Conservation (phyloP, 345 rosid genomes). For the Viola odorata region DNA sequence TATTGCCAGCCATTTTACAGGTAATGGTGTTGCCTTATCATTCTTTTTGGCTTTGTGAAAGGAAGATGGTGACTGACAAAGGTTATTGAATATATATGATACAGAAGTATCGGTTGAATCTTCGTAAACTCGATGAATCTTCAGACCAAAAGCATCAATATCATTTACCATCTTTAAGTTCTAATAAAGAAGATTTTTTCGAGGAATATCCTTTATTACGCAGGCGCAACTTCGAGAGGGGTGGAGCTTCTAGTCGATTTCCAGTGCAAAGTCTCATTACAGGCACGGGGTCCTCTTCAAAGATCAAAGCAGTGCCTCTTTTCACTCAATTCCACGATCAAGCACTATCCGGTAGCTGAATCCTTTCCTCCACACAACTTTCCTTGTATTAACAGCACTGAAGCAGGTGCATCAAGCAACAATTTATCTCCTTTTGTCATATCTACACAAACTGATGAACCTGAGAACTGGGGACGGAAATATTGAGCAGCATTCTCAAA, state of each 20-base stretch:
- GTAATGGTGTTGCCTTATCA: constrained; percentile 6
- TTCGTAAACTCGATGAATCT: constrained; percentile 1
- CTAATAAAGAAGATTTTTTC: not conserved
- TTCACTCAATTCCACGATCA: constrained; percentile 6
- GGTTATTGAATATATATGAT: not conserved
- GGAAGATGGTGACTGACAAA: not conserved
- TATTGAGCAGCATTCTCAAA: constrained; percentile 4
- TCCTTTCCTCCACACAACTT: no score
- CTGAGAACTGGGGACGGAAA: not conserved
- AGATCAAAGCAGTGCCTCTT: constrained; percentile 5
- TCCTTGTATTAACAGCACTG: no score
- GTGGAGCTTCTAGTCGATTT: not conserved
- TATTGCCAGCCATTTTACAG: constrained; percentile 42
- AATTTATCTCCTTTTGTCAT: no score
- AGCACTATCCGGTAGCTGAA: not conserved
- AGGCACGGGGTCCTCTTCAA: not conserved
- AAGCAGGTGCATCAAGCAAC: no score
- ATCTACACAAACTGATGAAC: no score
- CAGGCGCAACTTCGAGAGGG: not conserved
- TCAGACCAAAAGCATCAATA: not conserved
- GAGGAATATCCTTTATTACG: not conserved
- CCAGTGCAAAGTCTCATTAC: constrained; percentile 4
- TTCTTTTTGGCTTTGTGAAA: no score
- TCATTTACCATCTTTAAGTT: not conserved
- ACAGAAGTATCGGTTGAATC: constrained; percentile 28